Evolutionary conservation across 495 filamentous ascomycete genomes (phyloP).

Genomic region (Daldinia vernicosa): DNA sequence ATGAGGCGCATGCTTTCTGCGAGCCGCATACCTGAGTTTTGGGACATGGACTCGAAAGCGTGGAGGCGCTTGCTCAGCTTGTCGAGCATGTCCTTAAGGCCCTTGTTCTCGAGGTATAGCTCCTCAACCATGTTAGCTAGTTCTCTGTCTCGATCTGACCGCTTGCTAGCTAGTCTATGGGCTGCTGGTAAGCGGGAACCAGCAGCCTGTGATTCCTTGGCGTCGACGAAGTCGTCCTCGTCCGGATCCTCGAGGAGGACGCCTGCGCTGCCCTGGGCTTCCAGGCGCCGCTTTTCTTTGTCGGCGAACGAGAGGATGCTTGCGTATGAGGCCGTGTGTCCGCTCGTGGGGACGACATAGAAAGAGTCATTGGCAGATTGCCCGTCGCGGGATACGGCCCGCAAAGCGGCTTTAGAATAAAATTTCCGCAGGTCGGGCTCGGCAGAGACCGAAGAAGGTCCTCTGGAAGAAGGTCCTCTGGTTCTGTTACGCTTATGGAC

Average conservation of each 20-base stretch:
- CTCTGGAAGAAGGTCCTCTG: constrained; percentile 51
- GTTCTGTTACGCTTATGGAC: constrained; percentile 53
- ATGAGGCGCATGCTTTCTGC: constrained; percentile 80
- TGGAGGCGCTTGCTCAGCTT: constrained; percentile 79
- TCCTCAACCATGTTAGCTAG: constrained; percentile 76
- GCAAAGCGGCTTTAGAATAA: constrained; percentile 82
- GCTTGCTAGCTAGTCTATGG: constrained; percentile 44
- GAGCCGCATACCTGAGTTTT: constrained; percentile 80
- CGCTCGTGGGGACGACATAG: constrained; percentile 92
- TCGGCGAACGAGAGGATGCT: constrained; percentile 79
- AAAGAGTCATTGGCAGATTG: constrained; percentile 79
- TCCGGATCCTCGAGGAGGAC: constrained; percentile 59
- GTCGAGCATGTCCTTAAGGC: constrained; percentile 77
- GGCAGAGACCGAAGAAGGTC: constrained; percentile 44
- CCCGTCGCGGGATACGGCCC: constrained; percentile 62
- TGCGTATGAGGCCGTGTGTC: constrained; percentile 89
- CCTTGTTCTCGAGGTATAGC: constrained; percentile 80
- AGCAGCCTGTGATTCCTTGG: constrained; percentile 69
- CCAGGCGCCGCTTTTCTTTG: constrained; percentile 65
- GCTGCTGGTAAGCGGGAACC: constrained; percentile 42
- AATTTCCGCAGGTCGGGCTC: constrained; percentile 80
- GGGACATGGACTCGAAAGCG: constrained; percentile 85
- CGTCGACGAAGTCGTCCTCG: constrained; percentile 89
- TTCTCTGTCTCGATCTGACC: constrained; percentile 39
- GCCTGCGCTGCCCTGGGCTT: constrained; percentile 47